phyloP scores from a whole-genome alignment of 371 early-diverging fungal genomes.

The Capillidium rhysosporum region DNA sequence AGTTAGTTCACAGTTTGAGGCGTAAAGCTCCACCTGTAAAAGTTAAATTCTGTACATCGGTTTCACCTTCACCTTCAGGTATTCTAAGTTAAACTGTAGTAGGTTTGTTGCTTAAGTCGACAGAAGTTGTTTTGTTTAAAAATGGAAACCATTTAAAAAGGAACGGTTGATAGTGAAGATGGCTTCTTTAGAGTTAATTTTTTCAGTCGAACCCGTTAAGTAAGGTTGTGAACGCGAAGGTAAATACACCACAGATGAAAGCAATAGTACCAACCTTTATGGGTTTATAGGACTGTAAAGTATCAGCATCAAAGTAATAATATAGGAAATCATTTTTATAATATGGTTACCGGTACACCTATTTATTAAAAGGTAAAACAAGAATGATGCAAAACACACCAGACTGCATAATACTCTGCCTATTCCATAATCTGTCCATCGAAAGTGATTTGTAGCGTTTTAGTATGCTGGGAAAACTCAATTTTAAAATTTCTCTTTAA shows the following conservation, averaged over 20 bases:
- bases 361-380: conserved; percentile 30
- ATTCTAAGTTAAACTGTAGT: no score
- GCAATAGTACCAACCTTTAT: conserved; percentile 32
- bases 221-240: conserved; percentile 27
- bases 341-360: conserved; percentile 16
- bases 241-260: conserved; percentile 25
- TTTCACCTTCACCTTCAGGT: no score
- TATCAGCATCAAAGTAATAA: conserved; percentile 18
- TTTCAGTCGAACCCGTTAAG: conserved; percentile 9
- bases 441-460: conserved; percentile 46
- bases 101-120: no score
- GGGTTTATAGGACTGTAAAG: conserved; percentile 26
- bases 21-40: no score
- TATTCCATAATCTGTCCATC: conserved; percentile 63
- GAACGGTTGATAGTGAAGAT: conserved; percentile 4
- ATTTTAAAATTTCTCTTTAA: conserved; percentile 31
- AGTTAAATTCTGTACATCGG: no score
- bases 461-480: conserved; percentile 62
- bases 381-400: conserved; percentile 35
- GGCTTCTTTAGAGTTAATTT: neutral
- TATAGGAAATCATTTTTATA: neutral
- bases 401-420: conserved; percentile 46
- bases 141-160: no score
- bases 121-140: no score
- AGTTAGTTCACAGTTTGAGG: no score